Base-by-base conservation (phyloP, 768 basidiomycete genomes). In the Boletus rex-veris region DNA sequence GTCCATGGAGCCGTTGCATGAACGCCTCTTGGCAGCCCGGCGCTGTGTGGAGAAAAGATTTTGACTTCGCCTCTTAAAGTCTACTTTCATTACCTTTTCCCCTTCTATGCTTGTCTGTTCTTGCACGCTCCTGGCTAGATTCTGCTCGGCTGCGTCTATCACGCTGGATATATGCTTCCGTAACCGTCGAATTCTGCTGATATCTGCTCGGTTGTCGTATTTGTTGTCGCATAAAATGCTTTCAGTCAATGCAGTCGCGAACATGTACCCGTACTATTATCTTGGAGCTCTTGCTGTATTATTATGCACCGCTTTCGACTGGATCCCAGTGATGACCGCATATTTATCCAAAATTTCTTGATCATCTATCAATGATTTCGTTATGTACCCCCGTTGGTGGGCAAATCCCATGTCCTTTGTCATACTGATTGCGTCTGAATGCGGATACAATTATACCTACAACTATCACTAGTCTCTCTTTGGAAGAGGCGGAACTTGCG, bases 1-100 rank as follows among this genome's bases (percentile, higher is more conserved):
- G 53, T 69, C 21, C 71, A 70, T 40, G 69, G 69, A 28, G 60
- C 71, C 2, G 60, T 70, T 30, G 69, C 69, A 45, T 70, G 55
- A 69, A 38, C n/a, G 5, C 8, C 26, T 36, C 41, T 35, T 42
- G 58, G 58, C 36, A 48, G 65, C 58, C 58, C 38, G 59, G 64
- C 31, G 68, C 52, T 55, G 58, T 55, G 48, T 36, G 50, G 45
- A 60, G 26, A 52, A 55, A 50, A 35, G 38, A 11, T 5, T 36
- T 9, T 43, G 35, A 19, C 26, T 43, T 48, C 24, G 24, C 24
- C 24, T 24, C 24, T 5, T 45, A 43, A 60, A 45, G 49, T 19
- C 45, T 54, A 48, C 45, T 55, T 58, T 48, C 39, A n/a, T 58
- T 53, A 51, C 24, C 52, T 24, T 50, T 37, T 16, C 48, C 45